These are phyloP conservation scores for Zhuliangozyma parablackwelliae DNA, from an alignment of 1,139 yeast species.

Conservation along the genomic window DNA sequence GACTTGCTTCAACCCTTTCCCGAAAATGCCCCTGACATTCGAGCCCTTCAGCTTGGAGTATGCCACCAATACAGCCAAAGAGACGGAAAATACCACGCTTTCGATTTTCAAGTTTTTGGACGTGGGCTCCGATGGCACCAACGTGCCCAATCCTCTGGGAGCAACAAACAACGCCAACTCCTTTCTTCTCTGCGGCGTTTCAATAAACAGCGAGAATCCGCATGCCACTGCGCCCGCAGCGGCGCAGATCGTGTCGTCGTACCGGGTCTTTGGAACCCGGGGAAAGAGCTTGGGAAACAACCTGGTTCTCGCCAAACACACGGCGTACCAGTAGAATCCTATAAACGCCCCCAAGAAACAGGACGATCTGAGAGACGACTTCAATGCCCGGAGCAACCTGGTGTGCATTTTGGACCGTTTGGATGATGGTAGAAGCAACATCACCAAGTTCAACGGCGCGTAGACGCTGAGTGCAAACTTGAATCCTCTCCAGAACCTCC, in stretches of 20 bases:
- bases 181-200: slow-evolving; percentile 29
- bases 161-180: slow-evolving; percentile 40
- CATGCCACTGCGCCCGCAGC: slow-evolving; percentile 27
- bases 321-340: slow-evolving; percentile 34
- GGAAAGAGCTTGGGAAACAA: slow-evolving; percentile 29
- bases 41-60: slow-evolving; percentile 23
- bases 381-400: slow-evolving; percentile 20
- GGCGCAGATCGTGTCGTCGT: slow-evolving; percentile 30
- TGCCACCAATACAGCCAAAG: slow-evolving; percentile 34
- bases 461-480: slow-evolving; percentile 30
- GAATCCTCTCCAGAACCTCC: slow-evolving; percentile 35
- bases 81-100: slow-evolving; percentile 25
- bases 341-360: slow-evolving; percentile 31
- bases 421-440: slow-evolving; percentile 28
- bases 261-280: slow-evolving; percentile 19
- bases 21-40: slow-evolving; percentile 34
- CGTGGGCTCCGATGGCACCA: slow-evolving; percentile 26
- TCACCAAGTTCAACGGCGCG: slow-evolving; percentile 27
- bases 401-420: slow-evolving; percentile 8
- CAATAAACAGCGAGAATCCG: slow-evolving; percentile 33
- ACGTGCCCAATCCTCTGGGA: slow-evolving; percentile 34
- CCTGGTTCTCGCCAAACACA: slow-evolving; percentile 30
- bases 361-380: slow-evolving; percentile 26
- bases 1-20: slow-evolving; percentile 23
- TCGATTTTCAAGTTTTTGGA: slow-evolving; percentile 23